phyloP scores from a whole-genome alignment of 192 early-diverging fungal genomes.

The Thamnidium elegans region DNA sequence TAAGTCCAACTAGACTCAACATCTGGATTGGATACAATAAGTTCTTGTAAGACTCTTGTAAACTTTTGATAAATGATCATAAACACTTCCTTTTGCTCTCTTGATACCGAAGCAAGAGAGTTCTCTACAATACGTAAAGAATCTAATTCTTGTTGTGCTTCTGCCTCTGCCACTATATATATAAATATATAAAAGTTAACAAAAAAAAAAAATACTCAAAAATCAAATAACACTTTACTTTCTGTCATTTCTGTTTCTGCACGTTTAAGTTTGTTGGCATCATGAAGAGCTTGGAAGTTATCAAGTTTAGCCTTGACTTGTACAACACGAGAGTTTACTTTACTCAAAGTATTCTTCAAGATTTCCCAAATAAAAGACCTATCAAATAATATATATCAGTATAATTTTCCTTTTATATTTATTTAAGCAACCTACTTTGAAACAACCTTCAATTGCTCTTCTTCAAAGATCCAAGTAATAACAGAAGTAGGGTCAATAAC shows the following conservation, averaged over 20 bases:
- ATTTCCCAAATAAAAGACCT: conserved; percentile 85
- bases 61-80: conserved; percentile 70
- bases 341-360: conserved; percentile 77
- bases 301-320: conserved; percentile 63
- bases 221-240: conserved; percentile 17
- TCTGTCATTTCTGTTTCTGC: conserved; percentile 21
- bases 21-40: conserved; percentile 29
- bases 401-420: not conserved
- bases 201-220: not conserved
- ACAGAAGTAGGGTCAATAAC: conserved; percentile 84
- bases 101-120: conserved; percentile 61
- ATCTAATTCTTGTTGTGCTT: conserved; percentile 44
- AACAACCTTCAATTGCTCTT: conserved; percentile 44
- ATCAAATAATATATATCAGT: not conserved
- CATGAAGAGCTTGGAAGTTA: conserved; percentile 28
- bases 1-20: conserved; percentile 38
- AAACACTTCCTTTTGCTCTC: conserved; percentile 83
- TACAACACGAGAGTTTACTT: conserved; percentile 78
- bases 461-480: conserved; percentile 74
- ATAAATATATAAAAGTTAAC: not conserved
- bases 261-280: conserved; percentile 29
- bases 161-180: conserved; percentile 23
- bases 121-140: conserved; percentile 55
- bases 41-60: conserved; percentile 46
- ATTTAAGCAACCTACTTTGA: conserved; percentile 25